phyloP scores from a whole-genome alignment of 176 grass and related monocot species.

The Avena insularis region DNA sequence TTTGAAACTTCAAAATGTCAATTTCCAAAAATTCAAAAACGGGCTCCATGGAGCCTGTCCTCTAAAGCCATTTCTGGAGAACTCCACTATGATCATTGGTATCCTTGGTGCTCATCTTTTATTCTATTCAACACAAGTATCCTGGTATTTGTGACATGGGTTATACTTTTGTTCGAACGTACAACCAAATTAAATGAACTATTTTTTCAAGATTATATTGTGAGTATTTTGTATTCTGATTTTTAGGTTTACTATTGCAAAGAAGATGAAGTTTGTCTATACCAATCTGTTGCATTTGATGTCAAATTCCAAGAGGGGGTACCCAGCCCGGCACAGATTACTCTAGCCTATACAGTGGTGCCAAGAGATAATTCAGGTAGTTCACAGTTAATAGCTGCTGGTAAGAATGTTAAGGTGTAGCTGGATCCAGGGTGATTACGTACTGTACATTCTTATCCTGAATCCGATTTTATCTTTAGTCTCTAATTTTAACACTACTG shows the following conservation, averaged over 20 bases:
- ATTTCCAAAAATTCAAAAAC: too few relatives aligned
- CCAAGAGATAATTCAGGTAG: conserved; percentile 65
- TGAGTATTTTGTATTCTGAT: conserved; percentile 36
- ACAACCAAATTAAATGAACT: conserved; percentile 1
- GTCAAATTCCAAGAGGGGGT: conserved; percentile 69
- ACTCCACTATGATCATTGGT: not conserved
- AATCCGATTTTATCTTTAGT: conserved; percentile 26
- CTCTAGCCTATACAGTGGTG: conserved; percentile 59
- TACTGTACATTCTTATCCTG: conserved; percentile 31
- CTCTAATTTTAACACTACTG: not conserved
- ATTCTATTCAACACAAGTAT: conserved; percentile 26
- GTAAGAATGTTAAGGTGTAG: conserved; percentile 52
- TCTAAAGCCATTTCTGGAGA: not conserved
- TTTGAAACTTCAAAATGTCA: too few relatives aligned
- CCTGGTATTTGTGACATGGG: conserved; percentile 25
- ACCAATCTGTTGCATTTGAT: conserved; percentile 86
- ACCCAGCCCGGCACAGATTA: conserved; percentile 53
- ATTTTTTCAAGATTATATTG: conserved; percentile 27
- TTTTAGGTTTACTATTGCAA: conserved; percentile 93
- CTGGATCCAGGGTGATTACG: not conserved
- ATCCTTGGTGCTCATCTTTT: conserved; percentile 1
- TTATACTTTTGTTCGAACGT: conserved; percentile 4
- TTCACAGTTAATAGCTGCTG: conserved; percentile 53
- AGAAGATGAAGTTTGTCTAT: conserved; percentile 93
- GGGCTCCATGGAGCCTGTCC: too few relatives aligned